These are phyloP conservation scores for Hypholoma fasciculare DNA, from an alignment of 768 basidiomycete genomes.

Conservation along the genomic window DNA sequence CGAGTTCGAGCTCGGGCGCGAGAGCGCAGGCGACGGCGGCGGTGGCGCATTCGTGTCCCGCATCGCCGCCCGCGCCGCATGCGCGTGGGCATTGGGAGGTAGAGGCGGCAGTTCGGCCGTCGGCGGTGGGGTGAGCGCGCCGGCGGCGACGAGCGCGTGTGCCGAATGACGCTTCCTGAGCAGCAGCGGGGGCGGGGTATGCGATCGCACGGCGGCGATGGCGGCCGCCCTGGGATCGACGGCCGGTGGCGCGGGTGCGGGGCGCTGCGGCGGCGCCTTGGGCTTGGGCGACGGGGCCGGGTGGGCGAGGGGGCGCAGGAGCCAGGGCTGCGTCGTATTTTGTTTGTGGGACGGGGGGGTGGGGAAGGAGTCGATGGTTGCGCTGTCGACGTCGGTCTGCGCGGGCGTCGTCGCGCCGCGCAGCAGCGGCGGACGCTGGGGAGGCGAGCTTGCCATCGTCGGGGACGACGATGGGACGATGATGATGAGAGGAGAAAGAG, in stretches of 20 bases:
- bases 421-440: background rate
- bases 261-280: background rate
- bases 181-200: background rate
- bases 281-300: background rate
- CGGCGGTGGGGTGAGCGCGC: constrained; percentile 9
- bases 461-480: background rate
- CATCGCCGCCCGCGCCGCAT: constrained; percentile 6
- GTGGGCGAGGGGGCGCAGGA: background rate
- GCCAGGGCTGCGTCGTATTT: background rate
- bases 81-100: constrained; percentile 8
- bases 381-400: background rate
- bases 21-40: constrained; percentile 10
- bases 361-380: constrained; percentile 1
- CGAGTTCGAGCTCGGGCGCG: constrained; percentile 13
- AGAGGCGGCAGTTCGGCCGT: background rate
- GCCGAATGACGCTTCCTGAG: constrained; percentile 36
- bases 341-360: background rate
- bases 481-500: background rate
- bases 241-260: background rate
- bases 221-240: background rate
- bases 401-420: background rate
- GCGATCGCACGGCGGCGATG: background rate
- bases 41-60: constrained; percentile 3
- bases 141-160: constrained; percentile 7
- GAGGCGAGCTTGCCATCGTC: background rate